These are phyloP conservation scores for Desmodesmus armatus DNA, from an alignment of 139 green algal genomes.

Conservation along the genomic window DNA sequence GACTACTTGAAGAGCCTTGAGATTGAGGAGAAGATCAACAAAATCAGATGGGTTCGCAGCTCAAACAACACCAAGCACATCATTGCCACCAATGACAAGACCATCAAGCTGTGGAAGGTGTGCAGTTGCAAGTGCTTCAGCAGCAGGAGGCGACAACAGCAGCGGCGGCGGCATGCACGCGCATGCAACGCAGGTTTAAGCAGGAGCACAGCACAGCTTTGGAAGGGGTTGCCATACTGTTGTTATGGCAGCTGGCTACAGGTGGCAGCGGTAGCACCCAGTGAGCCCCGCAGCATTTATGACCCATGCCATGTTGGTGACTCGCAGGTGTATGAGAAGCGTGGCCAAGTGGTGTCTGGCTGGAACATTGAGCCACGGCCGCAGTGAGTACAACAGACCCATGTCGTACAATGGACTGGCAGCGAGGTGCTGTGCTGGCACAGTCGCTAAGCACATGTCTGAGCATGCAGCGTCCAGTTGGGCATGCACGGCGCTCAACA, in stretches of 20 bases:
- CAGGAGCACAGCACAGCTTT: not conserved
- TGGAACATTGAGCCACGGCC: constrained; percentile 86
- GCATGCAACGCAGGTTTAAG: not conserved
- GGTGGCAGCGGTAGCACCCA: not conserved
- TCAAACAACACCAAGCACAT: constrained; percentile 73
- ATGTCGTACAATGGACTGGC: not conserved
- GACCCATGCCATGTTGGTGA: no score
- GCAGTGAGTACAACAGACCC: constrained; percentile 29
- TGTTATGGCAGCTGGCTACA: not conserved
- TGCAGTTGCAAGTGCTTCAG: not conserved
- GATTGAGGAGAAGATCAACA: constrained; percentile 99
- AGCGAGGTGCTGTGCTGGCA: not conserved
- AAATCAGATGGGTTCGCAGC: constrained; percentile 88
- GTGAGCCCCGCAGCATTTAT: no score
- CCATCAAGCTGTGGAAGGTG: constrained; percentile 98
- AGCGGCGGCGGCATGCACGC: not conserved
- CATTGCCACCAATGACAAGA: constrained; percentile 98
- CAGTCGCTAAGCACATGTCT: no score
- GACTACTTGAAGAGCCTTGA: constrained; percentile 99
- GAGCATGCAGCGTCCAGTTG: not conserved
- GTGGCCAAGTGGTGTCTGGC: constrained; percentile 79
- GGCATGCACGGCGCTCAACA: no score
- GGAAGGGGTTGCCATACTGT: no score
- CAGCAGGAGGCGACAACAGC: not conserved
- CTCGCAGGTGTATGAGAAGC: constrained; percentile 90